phyloP scores from a whole-genome alignment of 2,329 filamentous ascomycete genomes.

The Venturia nashicola region DNA sequence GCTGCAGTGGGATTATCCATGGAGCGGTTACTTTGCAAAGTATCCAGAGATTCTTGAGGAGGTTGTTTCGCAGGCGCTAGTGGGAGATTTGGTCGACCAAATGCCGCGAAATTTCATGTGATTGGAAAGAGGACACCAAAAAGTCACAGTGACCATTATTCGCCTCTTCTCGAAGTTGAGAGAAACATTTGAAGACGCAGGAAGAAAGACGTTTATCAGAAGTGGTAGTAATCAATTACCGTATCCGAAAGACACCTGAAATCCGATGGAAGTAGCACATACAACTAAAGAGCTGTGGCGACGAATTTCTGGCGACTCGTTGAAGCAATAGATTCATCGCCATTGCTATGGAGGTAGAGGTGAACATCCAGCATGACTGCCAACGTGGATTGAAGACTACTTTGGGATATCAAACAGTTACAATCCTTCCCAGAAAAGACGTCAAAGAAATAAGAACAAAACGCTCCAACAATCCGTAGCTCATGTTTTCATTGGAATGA shows the following conservation, averaged over 20 bases:
- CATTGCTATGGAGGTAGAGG: too few relatives aligned
- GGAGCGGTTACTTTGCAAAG: neutral
- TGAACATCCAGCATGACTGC: too few relatives aligned
- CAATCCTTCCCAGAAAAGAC: neutral
- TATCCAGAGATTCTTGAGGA: neutral
- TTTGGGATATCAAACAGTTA: neutral
- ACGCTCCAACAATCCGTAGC: neutral
- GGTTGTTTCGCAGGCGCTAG: neutral
- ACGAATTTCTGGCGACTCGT: neutral
- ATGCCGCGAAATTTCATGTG: neutral
- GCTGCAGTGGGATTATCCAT: neutral
- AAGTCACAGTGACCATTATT: neutral
- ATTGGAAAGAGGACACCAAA: neutral
- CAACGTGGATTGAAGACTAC: too few relatives aligned
- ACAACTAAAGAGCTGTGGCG: too few relatives aligned
- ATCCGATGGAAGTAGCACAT: too few relatives aligned
- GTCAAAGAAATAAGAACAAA: neutral
- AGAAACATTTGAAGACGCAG: too few relatives aligned
- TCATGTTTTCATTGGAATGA: neutral
- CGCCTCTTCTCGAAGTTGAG: too few relatives aligned
- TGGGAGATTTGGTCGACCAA: neutral
- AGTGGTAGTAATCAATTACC: too few relatives aligned
- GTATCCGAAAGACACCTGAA: too few relatives aligned
- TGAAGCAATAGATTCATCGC: too few relatives aligned
- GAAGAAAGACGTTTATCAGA: too few relatives aligned